Conservation (phyloP, 2,329 filamentous ascomycete species). For the Malbranchea cinnamomea region DNA sequence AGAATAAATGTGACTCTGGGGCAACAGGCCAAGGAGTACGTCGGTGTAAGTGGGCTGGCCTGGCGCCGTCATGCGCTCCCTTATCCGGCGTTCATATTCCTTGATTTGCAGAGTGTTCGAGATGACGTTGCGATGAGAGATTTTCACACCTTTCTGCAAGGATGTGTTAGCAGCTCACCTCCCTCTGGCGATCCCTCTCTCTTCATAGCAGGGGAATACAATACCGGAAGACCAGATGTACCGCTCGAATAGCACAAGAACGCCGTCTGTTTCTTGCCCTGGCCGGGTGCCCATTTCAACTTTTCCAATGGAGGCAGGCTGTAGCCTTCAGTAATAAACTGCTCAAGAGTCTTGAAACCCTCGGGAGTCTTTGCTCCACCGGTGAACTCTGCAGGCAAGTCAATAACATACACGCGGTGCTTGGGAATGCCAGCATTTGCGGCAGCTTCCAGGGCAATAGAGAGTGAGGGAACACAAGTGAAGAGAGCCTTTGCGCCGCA, state of each 20-base stretch:
- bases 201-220: no score
- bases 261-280: slow-evolving; percentile 45
- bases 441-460: slow-evolving; percentile 49
- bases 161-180: no score
- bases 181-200: no score
- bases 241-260: slow-evolving; percentile 71
- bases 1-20: slow-evolving; percentile 70
- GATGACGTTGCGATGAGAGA: slow-evolving; percentile 66
- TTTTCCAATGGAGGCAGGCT: slow-evolving; percentile 24
- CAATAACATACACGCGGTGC: slow-evolving; percentile 52
- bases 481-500: slow-evolving; percentile 56
- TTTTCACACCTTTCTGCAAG: slow-evolving; percentile 64
- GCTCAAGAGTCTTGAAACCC: slow-evolving; percentile 48
- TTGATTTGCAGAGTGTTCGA: slow-evolving; percentile 54
- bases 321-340: slow-evolving; percentile 48
- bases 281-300: slow-evolving; percentile 27
- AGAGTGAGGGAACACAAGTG: slow-evolving; percentile 52
- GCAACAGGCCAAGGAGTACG: slow-evolving; percentile 52
- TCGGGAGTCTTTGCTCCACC: slow-evolving; percentile 30
- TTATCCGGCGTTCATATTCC: slow-evolving; percentile 32
- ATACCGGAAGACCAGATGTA: slow-evolving; percentile 60
- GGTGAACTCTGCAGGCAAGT: slow-evolving; percentile 43
- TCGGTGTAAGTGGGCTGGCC: slow-evolving; percentile 37
- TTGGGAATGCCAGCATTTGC: slow-evolving; percentile 47
- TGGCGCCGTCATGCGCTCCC: slow-evolving; percentile 13